Percentiles rank a stretch among this genome's conserved stretches.
Evolutionary conservation across 2,329 filamentous ascomycete genomes (phyloP).

Genomic region (Pseudogymnoascus sp.): DNA sequence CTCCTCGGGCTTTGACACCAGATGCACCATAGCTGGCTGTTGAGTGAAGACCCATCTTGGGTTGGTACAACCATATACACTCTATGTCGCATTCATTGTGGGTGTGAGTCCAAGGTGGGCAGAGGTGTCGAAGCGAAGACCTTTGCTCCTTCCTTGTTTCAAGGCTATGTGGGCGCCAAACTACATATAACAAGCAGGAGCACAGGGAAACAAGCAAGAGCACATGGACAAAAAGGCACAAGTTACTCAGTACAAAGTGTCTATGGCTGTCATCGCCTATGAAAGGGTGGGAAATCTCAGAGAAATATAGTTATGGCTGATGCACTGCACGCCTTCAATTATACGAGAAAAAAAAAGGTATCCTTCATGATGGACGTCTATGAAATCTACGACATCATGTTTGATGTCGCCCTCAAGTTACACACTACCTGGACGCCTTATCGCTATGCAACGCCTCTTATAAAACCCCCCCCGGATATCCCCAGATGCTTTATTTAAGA

Average conservation of each 20-base stretch:
- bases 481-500: slow-evolving; percentile 3
- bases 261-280: neutral
- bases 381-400: slow-evolving; percentile 23
- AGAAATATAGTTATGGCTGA: neutral
- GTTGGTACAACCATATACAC: neutral
- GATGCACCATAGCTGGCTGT: neutral
- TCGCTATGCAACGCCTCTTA: slow-evolving; percentile 31
- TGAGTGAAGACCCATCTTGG: neutral
- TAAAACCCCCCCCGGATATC: slow-evolving; percentile 15
- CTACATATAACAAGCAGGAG: slow-evolving; percentile 5
- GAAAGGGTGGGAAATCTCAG: neutral
- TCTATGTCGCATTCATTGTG: neutral
- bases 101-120: neutral
- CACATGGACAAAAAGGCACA: neutral
- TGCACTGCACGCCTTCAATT: slow-evolving; percentile 6
- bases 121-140: slow-evolving; percentile 8
- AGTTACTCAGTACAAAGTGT: neutral
- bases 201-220: neutral
- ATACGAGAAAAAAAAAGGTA: slow-evolving; percentile 18
- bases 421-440: slow-evolving; percentile 23
- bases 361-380: slow-evolving; percentile 21
- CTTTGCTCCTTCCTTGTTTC: neutral
- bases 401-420: slow-evolving; percentile 20
- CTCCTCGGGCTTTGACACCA: neutral
- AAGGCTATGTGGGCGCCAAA: neutral